Percentiles rank a stretch among this genome's conserved stretches.
Evolutionary conservation across 768 basidiomycete genomes (phyloP).

Genomic region (Boletus rex-veris): DNA sequence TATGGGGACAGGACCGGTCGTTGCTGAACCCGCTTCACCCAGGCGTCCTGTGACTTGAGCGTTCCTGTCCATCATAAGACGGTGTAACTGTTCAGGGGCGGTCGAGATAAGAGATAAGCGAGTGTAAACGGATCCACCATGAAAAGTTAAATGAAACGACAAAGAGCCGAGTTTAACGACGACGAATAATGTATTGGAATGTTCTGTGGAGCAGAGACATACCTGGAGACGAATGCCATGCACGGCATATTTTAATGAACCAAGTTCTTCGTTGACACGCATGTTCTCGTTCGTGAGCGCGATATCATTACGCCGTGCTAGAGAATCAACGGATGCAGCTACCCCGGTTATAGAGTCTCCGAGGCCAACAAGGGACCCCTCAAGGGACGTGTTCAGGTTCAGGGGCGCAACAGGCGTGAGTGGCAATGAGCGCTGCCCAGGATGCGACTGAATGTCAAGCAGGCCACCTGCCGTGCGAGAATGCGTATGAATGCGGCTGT

Average conservation of each 20-base stretch:
- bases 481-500: conserved; percentile 15
- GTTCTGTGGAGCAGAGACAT: conserved; percentile 17
- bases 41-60: conserved; percentile 50
- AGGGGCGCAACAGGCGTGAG: conserved; percentile 52
- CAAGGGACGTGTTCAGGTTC: conserved; percentile 57
- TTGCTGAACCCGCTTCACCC: conserved; percentile 19
- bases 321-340: conserved; percentile 57
- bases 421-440: conserved; percentile 27
- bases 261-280: conserved; percentile 70
- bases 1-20: conserved; percentile 19
- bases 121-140: conserved; percentile 4
- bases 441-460: conserved; percentile 21
- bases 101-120: conserved; percentile 18
- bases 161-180: background rate
- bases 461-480: conserved; percentile 16
- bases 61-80: conserved; percentile 75
- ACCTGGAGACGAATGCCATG: conserved; percentile 83
- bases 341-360: conserved; percentile 58
- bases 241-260: conserved; percentile 61
- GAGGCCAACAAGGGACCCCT: conserved; percentile 56
- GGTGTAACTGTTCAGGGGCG: conserved; percentile 45
- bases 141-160: conserved; percentile 7
- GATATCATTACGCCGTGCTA: conserved; percentile 62
- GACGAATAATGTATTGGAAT: background rate
- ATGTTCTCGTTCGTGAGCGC: conserved; percentile 67